Evolutionary conservation across 208 protist genomes (phyloP).

Genomic region (Strigomonas oncopelti): DNA sequence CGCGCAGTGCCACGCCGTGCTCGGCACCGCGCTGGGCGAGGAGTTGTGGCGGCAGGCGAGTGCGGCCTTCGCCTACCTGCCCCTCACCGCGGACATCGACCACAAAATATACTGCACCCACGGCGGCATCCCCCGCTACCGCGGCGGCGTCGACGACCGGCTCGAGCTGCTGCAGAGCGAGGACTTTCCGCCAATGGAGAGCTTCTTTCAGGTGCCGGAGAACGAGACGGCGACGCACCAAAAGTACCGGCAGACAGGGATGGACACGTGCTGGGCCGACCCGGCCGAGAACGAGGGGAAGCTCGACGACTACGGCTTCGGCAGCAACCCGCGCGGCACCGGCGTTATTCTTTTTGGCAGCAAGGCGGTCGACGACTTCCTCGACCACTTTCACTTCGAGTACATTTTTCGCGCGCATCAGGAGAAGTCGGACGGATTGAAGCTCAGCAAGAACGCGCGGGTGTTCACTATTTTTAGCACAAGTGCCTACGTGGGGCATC

Average conservation of each 20-base stretch:
- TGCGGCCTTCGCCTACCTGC: slow-evolving; percentile 79
- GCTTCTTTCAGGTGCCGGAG: slow-evolving; percentile 81
- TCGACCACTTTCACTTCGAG: slow-evolving; percentile 76
- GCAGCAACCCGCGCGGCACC: slow-evolving; percentile 77
- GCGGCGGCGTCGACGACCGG: slow-evolving; percentile 77
- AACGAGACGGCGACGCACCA: slow-evolving; percentile 60
- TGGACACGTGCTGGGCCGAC: slow-evolving; percentile 90
- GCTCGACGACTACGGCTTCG: slow-evolving; percentile 84
- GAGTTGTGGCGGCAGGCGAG: slow-evolving; percentile 86
- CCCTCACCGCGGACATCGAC: slow-evolving; percentile 91
- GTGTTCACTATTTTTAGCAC: slow-evolving; percentile 94
- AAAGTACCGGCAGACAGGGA: slow-evolving; percentile 71
- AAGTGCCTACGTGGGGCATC: slow-evolving; percentile 88
- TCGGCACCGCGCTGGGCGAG: slow-evolving; percentile 79
- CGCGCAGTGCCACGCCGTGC: slow-evolving; percentile 79
- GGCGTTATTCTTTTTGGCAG: slow-evolving; percentile 86
- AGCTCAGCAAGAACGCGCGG: slow-evolving; percentile 85
- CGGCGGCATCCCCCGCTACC: slow-evolving; percentile 88
- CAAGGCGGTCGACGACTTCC: slow-evolving; percentile 86
- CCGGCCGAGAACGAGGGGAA: slow-evolving; percentile 79
- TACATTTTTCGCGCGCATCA: slow-evolving; percentile 93
- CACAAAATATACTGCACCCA: slow-evolving; percentile 92
- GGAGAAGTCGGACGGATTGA: slow-evolving; percentile 89
- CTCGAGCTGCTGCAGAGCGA: slow-evolving; percentile 55
- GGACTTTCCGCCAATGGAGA: slow-evolving; percentile 77